Percentiles rank a stretch among this genome's conserved stretches.
Evolutionary conservation across 805 yeast genomes (phyloP).

Genomic region (Dipodascus albidus): DNA sequence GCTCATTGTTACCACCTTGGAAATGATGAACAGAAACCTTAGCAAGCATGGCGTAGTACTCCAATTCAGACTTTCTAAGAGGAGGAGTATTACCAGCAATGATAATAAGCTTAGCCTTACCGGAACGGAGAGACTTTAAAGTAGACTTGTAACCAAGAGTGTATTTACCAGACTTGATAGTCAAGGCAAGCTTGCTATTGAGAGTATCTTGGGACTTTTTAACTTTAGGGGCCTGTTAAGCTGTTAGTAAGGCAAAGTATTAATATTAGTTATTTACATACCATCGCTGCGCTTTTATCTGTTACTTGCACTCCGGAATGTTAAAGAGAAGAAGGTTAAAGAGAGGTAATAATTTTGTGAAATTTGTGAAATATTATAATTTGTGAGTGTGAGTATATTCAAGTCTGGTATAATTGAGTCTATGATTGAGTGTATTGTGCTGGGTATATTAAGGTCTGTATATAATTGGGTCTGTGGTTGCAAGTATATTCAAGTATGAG

Average conservation of each 20-base stretch:
- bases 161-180: conserved; percentile 98
- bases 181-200: conserved; percentile 96
- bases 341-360: no score
- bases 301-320: conserved; percentile 80
- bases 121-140: conserved; percentile 95
- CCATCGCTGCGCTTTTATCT: conserved; percentile 90
- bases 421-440: no score
- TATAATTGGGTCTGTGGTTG: no score
- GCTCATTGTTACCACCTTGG: conserved; percentile 99
- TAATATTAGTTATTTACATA: conserved; percentile 42
- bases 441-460: no score
- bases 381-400: no score
- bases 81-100: conserved; percentile 99
- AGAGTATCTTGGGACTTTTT: conserved; percentile 85
- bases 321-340: conserved; percentile 7
- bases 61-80: conserved; percentile 98
- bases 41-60: conserved; percentile 99
- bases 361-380: no score
- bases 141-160: conserved; percentile 99
- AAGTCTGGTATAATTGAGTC: no score
- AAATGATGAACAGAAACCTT: conserved; percentile 96
- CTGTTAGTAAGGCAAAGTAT: conserved; percentile 7
- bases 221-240: conserved; percentile 83
- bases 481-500: no score
- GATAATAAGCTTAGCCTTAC: conserved; percentile 96